phyloP scores from a whole-genome alignment of 2,329 filamentous ascomycete genomes.

The Curvularia verruculosa region DNA sequence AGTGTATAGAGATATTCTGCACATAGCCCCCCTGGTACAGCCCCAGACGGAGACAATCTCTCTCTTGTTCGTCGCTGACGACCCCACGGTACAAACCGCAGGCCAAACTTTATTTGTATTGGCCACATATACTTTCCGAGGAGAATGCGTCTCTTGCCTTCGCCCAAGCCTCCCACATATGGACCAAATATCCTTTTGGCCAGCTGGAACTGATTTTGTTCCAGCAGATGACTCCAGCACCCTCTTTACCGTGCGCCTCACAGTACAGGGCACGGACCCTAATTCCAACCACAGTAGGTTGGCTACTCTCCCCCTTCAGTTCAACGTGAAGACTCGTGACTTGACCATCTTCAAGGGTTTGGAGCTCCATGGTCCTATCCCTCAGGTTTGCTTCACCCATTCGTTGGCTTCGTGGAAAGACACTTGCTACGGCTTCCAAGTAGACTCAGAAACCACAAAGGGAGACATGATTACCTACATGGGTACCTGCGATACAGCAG shows the following conservation, averaged over 20 bases:
- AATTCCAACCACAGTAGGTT: not conserved
- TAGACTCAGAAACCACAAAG: not conserved
- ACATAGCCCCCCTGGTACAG: constrained; percentile 17
- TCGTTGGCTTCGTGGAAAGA: constrained; percentile 26
- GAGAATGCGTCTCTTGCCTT: constrained; percentile 9
- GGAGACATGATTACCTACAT: constrained; percentile 4
- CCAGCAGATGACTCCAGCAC: constrained; percentile 8
- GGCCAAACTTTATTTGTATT: not conserved
- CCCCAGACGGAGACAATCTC: constrained; percentile 21
- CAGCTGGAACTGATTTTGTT: not conserved
- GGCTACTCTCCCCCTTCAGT: constrained; percentile 12
- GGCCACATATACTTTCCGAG: constrained; percentile 21
- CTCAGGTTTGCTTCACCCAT: too few species aligned
- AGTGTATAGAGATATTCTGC: not conserved
- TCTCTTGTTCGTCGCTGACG: constrained; percentile 10
- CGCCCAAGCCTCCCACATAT: not conserved
- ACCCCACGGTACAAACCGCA: not conserved
- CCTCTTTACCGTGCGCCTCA: constrained; percentile 4
- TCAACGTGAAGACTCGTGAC: constrained; percentile 19
- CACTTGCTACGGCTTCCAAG: constrained; percentile 8
- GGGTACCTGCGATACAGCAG: not conserved
- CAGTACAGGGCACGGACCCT: not conserved
- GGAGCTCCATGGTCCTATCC: not conserved
- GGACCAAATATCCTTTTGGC: not conserved
- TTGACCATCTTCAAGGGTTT: constrained; percentile 11